A percentile compares a stretch with the other conserved stretches of the same genome.
These are phyloP conservation scores for Jacaranda mimosifolia DNA, from an alignment of 257 asterid genomes.

Conservation along the genomic window DNA sequence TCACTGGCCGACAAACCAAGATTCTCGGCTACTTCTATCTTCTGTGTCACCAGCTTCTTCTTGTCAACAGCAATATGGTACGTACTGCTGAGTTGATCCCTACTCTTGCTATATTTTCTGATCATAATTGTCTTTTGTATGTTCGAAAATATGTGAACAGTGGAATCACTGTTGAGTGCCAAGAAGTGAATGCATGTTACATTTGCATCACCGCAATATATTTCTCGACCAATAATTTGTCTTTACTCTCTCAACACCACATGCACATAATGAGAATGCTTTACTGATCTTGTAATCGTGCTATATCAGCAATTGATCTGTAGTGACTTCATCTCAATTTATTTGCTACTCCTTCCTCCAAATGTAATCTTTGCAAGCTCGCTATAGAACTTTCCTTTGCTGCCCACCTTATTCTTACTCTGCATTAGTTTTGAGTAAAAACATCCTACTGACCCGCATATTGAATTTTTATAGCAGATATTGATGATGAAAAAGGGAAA, in stretches of 20 bases:
- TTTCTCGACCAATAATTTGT: background rate
- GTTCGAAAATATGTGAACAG: background rate
- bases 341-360: background rate
- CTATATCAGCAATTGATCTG: background rate
- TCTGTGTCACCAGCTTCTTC: constrained; percentile 84
- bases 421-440: constrained; percentile 18
- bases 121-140: background rate
- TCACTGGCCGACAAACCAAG: constrained; percentile 88
- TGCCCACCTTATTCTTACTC: background rate
- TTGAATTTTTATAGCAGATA: constrained; percentile 47
- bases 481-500: constrained; percentile 50
- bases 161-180: background rate
- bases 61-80: constrained; percentile 58
- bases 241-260: background rate
- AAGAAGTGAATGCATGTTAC: background rate
- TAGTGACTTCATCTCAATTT: background rate
- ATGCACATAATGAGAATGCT: background rate
- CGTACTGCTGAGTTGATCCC: constrained; percentile 21
- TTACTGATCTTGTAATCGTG: background rate
- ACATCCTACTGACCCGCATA: constrained; percentile 24
- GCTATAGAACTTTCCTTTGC: background rate
- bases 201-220: background rate
- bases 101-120: background rate
- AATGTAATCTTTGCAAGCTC: background rate
- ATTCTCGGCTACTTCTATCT: constrained; percentile 81